Percentiles rank a stretch among this genome's conserved stretches.
phyloP scores from a whole-genome alignment of 2,329 filamentous ascomycete species.

The Didymosphaeria variabile region DNA sequence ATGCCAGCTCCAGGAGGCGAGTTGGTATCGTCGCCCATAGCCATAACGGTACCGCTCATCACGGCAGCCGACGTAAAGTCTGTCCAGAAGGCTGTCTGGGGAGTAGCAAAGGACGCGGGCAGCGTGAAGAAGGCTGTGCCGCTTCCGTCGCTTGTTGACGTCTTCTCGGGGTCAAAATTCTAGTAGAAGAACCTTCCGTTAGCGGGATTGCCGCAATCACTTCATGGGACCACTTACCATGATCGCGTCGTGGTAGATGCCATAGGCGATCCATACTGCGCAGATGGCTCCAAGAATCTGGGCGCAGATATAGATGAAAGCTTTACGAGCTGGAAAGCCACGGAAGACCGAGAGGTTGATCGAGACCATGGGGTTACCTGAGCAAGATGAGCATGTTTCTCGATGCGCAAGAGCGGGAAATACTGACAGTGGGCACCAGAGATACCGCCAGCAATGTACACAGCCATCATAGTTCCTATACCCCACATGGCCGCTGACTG shows the following conservation, averaged over 20 bases:
- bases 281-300: constrained; percentile 49
- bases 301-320: constrained; percentile 40
- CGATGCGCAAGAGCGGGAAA: constrained; percentile 18
- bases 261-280: constrained; percentile 46
- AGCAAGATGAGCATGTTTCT: constrained; percentile 3
- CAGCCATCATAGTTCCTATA: constrained; percentile 59
- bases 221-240: constrained; percentile 2
- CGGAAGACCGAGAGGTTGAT: constrained; percentile 41
- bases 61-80: constrained; percentile 48
- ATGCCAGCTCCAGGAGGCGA: too few species aligned
- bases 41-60: constrained; percentile 43
- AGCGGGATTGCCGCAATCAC: too few species aligned
- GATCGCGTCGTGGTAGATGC: constrained; percentile 50
- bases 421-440: constrained; percentile 56
- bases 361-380: constrained; percentile 26
- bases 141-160: constrained; percentile 23
- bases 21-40: constrained; percentile 46
- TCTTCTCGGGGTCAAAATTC: constrained; percentile 21
- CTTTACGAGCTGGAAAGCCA: constrained; percentile 44
- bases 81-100: constrained; percentile 48
- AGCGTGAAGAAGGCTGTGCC: constrained; percentile 39
- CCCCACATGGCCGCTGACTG: constrained; percentile 52
- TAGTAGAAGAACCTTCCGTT: not conserved
- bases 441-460: constrained; percentile 54
- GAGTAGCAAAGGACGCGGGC: constrained; percentile 36